Conservation (phyloP, 2,329 filamentous ascomycete species). For the Dichotomopilus funicola region DNA sequence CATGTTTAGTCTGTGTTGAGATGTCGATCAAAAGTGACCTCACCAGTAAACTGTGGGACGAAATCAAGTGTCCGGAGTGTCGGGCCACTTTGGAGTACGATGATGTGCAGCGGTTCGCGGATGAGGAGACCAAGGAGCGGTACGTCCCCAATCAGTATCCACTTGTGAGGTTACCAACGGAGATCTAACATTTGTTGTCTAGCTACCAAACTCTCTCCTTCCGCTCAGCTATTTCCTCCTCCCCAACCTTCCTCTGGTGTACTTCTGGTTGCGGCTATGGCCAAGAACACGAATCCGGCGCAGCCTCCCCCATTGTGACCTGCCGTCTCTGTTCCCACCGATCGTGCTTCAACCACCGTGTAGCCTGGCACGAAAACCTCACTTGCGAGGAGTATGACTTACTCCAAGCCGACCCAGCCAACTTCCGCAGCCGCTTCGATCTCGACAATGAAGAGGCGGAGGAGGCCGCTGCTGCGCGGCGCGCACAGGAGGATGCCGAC, state of each 20-base stretch:
- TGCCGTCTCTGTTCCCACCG: conserved; percentile 35
- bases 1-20: conserved; percentile 32
- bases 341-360: conserved; percentile 38
- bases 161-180: neutral
- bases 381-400: conserved; percentile 39
- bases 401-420: conserved; percentile 33
- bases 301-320: conserved; percentile 35
- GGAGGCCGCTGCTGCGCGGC: conserved; percentile 30
- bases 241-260: conserved; percentile 48
- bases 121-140: conserved; percentile 37
- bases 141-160: conserved; percentile 22
- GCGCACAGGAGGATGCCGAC: conserved; percentile 42
- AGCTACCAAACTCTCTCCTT: conserved; percentile 40
- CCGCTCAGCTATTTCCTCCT: conserved; percentile 36
- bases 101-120: conserved; percentile 41
- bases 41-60: conserved; percentile 34
- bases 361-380: conserved; percentile 37
- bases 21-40: conserved; percentile 32
- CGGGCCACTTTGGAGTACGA: conserved; percentile 35
- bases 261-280: conserved; percentile 45
- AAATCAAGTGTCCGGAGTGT: conserved; percentile 49
- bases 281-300: conserved; percentile 42
- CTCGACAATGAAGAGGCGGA: conserved; percentile 38
- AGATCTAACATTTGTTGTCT: neutral
- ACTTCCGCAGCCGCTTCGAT: conserved; percentile 34